Conservation (phyloP, 805 yeast species). For the Metschnikowia koreensis region DNA sequence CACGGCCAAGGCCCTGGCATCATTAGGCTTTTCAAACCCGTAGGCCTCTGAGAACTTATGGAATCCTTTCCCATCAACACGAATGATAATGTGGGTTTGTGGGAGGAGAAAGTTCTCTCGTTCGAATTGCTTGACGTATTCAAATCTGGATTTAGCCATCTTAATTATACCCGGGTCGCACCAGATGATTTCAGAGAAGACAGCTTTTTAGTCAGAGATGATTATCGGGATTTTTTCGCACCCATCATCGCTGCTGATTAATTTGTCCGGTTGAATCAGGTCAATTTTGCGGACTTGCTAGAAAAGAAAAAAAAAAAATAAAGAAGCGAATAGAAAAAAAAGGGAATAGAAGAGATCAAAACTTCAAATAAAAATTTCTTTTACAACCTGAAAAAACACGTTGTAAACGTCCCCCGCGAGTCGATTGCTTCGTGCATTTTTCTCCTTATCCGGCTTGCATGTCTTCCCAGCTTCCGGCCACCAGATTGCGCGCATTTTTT, state of each 20-base stretch:
- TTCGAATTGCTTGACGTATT: constrained; percentile 84
- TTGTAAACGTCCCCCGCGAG: too few species aligned
- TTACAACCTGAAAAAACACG: too few species aligned
- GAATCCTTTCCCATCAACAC: constrained; percentile 93
- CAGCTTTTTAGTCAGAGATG: neutral
- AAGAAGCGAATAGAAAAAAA: too few species aligned
- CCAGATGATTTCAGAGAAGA: neutral
- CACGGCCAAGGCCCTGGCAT: constrained; percentile 64
- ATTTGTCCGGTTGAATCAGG: neutral
- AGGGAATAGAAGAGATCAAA: too few species aligned
- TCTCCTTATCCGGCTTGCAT: neutral
- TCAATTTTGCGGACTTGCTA: too few species aligned
- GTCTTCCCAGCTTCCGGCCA: neutral
- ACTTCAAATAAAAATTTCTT: too few species aligned
- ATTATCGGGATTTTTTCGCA: neutral
- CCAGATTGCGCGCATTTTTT: neutral
- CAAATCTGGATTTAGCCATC: constrained; percentile 83
- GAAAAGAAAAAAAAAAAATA: too few species aligned
- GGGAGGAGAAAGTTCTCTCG: constrained; percentile 70
- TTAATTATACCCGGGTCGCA: constrained; percentile 20
- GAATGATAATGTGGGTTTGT: constrained; percentile 74
- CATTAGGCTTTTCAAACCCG: constrained; percentile 85
- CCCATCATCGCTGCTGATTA: neutral
- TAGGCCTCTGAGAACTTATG: constrained; percentile 78
- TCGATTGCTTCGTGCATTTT: neutral